These are phyloP conservation scores for Yamadazyma jaroonii DNA, from an alignment of 1,139 yeast species.

Conservation along the genomic window DNA sequence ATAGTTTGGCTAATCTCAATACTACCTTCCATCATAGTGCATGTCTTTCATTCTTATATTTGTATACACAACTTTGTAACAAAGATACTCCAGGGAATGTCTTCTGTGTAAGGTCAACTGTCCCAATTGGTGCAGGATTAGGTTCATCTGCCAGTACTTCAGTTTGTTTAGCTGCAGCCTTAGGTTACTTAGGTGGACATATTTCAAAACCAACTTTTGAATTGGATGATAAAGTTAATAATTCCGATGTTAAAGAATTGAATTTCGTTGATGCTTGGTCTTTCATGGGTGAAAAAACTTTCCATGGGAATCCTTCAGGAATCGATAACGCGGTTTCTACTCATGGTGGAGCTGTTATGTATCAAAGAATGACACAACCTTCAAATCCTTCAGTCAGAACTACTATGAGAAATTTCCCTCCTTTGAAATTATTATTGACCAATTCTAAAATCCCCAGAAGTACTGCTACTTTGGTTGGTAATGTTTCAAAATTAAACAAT, in stretches of 20 bases:
- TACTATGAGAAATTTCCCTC: constrained; percentile 71
- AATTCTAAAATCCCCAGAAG: constrained; percentile 86
- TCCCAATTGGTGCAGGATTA: constrained; percentile 96
- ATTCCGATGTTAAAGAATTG: constrained; percentile 43
- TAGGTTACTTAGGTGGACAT: constrained; percentile 62
- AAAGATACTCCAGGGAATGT: constrained; percentile 47
- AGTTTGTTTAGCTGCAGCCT: constrained; percentile 79
- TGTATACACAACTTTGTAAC: constrained; percentile 60
- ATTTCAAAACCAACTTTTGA: constrained; percentile 32
- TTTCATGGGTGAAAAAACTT: constrained; percentile 88
- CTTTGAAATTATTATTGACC: constrained; percentile 69
- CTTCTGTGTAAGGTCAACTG: constrained; percentile 72
- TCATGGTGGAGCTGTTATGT: constrained; percentile 93
- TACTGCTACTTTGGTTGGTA: constrained; percentile 79
- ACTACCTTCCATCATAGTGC: constrained; percentile 73
- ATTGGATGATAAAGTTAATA: constrained; percentile 27
- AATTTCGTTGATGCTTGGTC: constrained; percentile 82
- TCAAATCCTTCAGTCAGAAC: constrained; percentile 58
- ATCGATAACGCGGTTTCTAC: constrained; percentile 97
- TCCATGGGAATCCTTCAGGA: constrained; percentile 97
- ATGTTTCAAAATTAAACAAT: constrained; percentile 58
- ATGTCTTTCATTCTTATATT: constrained; percentile 79
- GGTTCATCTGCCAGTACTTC: constrained; percentile 94
- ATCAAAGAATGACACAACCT: constrained; percentile 60
- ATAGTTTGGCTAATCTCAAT: constrained; percentile 42